A percentile compares a stretch with the other conserved stretches of the same genome.
Evolutionary conservation across 1,139 yeast species (phyloP).

Genomic region (Debaryomyces psychrophilus): DNA sequence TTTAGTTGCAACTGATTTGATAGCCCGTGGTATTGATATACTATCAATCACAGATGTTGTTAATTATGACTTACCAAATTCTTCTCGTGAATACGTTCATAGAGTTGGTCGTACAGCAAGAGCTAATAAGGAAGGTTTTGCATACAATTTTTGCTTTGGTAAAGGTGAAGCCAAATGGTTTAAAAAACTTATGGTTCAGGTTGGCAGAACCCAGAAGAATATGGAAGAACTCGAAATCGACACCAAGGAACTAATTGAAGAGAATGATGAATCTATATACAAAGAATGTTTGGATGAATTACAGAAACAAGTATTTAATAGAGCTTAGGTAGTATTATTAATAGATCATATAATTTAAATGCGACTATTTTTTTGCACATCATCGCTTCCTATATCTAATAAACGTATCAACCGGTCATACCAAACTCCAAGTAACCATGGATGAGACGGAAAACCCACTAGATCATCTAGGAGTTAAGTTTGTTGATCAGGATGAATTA

Average conservation of each 20-base stretch:
- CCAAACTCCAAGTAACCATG: slow-evolving; percentile 4
- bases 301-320: slow-evolving; percentile 25
- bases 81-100: slow-evolving; percentile 90
- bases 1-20: slow-evolving; percentile 86
- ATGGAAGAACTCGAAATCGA: slow-evolving; percentile 29
- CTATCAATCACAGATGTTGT: slow-evolving; percentile 71
- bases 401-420: background rate
- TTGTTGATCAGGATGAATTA: slow-evolving; percentile 75
- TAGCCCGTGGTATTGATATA: slow-evolving; percentile 93
- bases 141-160: slow-evolving; percentile 71
- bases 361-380: slow-evolving; percentile 5
- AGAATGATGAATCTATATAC: slow-evolving; percentile 32
- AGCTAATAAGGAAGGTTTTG: slow-evolving; percentile 78
- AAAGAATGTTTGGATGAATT: slow-evolving; percentile 28
- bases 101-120: slow-evolving; percentile 97
- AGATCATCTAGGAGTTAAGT: slow-evolving; percentile 38
- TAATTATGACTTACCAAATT: slow-evolving; percentile 88
- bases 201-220: slow-evolving; percentile 32
- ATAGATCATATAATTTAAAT: background rate
- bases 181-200: slow-evolving; percentile 49
- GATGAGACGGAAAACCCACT: slow-evolving; percentile 21
- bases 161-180: slow-evolving; percentile 77
- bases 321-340: slow-evolving; percentile 5
- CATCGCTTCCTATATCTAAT: background rate
- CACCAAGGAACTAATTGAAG: slow-evolving; percentile 23